phyloP scores from a whole-genome alignment of 2,329 filamentous ascomycete genomes.

The Colletotrichum sp. region DNA sequence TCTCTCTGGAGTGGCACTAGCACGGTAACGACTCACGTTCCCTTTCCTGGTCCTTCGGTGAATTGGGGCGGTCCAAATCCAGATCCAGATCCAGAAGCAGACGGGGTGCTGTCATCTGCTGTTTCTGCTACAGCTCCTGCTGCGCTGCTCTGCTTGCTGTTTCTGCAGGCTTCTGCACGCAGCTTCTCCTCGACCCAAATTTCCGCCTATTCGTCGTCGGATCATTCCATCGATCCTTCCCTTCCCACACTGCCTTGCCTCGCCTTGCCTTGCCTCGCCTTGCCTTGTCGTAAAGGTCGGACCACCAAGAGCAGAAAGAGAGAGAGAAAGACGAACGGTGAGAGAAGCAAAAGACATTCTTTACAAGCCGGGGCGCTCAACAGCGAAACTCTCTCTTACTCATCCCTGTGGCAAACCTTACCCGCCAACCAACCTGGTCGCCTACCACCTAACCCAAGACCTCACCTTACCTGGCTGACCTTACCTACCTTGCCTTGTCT shows the following conservation, averaged over 20 bases:
- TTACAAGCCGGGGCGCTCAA: neutral
- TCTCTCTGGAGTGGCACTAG: conserved; percentile 13
- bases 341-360: neutral
- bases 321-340: neutral
- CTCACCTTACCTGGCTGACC: neutral
- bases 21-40: conserved; percentile 19
- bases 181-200: neutral
- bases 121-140: neutral
- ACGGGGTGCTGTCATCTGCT: neutral
- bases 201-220: neutral
- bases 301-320: neutral
- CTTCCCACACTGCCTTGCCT: neutral
- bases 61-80: neutral
- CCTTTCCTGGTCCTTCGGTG: conserved; percentile 10
- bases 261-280: neutral
- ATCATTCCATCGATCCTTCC: neutral
- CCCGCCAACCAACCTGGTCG: neutral
- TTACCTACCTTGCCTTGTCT: conserved; percentile 2
- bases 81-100: neutral
- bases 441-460: neutral
- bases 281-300: neutral
- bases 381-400: neutral
- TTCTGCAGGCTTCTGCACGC: neutral
- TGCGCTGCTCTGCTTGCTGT: neutral
- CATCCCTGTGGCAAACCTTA: conserved; percentile 20